Conservation (phyloP, 2,329 filamentous ascomycete genomes). For the Plenodomus tracheiphilus region DNA sequence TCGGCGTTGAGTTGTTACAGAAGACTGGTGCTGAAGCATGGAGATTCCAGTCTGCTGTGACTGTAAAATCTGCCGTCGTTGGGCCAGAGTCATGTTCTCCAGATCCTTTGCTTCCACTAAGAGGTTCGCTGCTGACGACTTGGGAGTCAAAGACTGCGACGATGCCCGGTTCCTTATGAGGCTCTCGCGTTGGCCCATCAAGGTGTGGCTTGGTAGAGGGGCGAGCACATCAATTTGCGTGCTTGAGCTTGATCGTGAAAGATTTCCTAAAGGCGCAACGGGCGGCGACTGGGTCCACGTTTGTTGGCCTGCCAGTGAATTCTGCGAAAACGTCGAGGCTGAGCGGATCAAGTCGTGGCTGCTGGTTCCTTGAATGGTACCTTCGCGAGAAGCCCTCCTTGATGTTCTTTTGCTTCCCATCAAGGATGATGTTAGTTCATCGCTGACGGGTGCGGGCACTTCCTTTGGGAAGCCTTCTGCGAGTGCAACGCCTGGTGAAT, state of each 20-base stretch:
- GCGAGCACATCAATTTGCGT: slow-evolving; percentile 19
- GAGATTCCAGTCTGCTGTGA: slow-evolving; percentile 26
- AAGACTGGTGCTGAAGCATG: slow-evolving; percentile 12
- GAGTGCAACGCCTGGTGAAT: slow-evolving; percentile 48
- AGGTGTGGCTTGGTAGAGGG: slow-evolving; percentile 47
- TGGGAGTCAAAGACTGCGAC: slow-evolving; percentile 43
- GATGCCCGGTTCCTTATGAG: slow-evolving; percentile 51
- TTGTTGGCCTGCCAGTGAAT: slow-evolving; percentile 19
- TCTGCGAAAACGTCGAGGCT: slow-evolving; percentile 26
- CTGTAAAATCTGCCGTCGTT: slow-evolving; percentile 55
- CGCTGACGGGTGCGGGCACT: slow-evolving; percentile 54
- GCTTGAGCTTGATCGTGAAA: slow-evolving; percentile 29
- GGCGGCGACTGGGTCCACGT: slow-evolving; percentile 23
- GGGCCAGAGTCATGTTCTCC: slow-evolving; percentile 73
- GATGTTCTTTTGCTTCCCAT: slow-evolving; percentile 24
- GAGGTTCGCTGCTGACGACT: slow-evolving; percentile 32
- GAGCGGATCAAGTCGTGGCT: slow-evolving; percentile 21
- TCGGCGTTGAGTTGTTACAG: slow-evolving; percentile 13
- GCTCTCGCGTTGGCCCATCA: slow-evolving; percentile 59
- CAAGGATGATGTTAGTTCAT: slow-evolving; percentile 30
- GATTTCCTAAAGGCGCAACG: slow-evolving; percentile 9
- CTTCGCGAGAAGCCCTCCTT: slow-evolving; percentile 27
- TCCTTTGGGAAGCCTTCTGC: slow-evolving; percentile 51
- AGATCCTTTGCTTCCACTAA: slow-evolving; percentile 36
- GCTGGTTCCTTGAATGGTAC: slow-evolving; percentile 21